A percentile compares a stretch with the other conserved stretches of the same genome.
phyloP scores from a whole-genome alignment of 495 filamentous ascomycete genomes.

The Hapsidospora chrysogenum region DNA sequence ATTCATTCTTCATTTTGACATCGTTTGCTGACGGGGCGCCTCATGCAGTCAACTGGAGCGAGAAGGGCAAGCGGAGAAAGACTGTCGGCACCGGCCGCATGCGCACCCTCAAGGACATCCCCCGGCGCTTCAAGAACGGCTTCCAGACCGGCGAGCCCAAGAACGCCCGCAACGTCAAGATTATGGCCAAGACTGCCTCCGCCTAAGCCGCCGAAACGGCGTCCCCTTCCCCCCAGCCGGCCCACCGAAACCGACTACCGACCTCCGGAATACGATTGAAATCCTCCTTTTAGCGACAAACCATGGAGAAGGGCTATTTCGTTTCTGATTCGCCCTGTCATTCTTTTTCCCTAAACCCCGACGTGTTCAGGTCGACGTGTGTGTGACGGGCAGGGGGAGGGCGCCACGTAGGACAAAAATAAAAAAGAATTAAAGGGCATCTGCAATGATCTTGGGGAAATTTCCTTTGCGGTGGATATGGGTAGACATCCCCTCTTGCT shows the following conservation, averaged over 20 bases:
- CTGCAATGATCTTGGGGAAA: too few relatives aligned
- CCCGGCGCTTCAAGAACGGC: conserved; percentile 86
- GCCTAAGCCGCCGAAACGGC: too few relatives aligned
- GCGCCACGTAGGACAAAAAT: too few relatives aligned
- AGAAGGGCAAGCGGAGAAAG: conserved; percentile 99
- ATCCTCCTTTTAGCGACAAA: background rate
- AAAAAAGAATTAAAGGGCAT: too few relatives aligned
- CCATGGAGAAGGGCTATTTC: background rate
- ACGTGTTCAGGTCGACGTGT: too few relatives aligned
- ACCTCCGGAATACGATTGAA: too few relatives aligned
- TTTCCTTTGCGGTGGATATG: too few relatives aligned
- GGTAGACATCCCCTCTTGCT: too few relatives aligned
- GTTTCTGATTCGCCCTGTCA: background rate
- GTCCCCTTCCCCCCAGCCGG: too few relatives aligned
- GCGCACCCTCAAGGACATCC: conserved; percentile 76
- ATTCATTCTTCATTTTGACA: too few relatives aligned
- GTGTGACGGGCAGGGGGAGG: too few relatives aligned
- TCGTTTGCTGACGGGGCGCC: background rate
- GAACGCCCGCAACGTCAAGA: conserved; percentile 41
- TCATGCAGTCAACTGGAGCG: conserved; percentile 83
- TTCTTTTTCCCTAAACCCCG: background rate
- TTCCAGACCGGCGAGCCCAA: conserved; percentile 85
- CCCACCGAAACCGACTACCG: too few relatives aligned
- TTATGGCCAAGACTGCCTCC: conserved; percentile 1
- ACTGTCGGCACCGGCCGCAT: conserved; percentile 90